Percentiles rank a stretch among this genome's conserved stretches.
Evolutionary conservation across 352 stramenopile species (phyloP).

Genomic region (Phytophthora lateralis): DNA sequence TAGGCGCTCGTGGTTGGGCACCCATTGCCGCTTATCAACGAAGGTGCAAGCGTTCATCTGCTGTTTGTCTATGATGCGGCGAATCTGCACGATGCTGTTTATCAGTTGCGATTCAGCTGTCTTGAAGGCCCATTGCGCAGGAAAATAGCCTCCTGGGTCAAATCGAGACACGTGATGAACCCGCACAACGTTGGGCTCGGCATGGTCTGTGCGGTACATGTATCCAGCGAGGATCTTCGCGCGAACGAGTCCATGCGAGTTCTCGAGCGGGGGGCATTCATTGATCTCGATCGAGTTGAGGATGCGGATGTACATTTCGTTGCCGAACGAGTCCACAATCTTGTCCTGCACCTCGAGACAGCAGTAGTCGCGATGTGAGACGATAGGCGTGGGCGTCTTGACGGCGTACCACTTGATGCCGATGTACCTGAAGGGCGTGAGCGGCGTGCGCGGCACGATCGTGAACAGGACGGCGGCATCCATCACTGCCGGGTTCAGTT

Average conservation of each 20-base stretch:
- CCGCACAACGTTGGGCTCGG: conserved; percentile 68
- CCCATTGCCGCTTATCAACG: conserved; percentile 84
- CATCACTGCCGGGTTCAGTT: conserved; percentile 74
- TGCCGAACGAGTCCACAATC: conserved; percentile 80
- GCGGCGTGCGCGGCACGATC: conserved; percentile 73
- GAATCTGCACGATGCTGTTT: conserved; percentile 78
- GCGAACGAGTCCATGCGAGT: conserved; percentile 86
- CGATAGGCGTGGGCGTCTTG: conserved; percentile 80
- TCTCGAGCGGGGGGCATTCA: conserved; percentile 85
- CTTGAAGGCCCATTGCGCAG: conserved; percentile 83
- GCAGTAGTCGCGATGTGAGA: conserved; percentile 87
- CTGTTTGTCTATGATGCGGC: conserved; percentile 84
- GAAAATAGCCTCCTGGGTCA: conserved; percentile 79
- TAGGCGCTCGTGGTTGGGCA: conserved; percentile 73
- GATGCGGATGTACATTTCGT: conserved; percentile 87
- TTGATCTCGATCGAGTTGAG: conserved; percentile 82
- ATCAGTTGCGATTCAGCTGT: conserved; percentile 83
- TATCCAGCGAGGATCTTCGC: conserved; percentile 77
- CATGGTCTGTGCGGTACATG: conserved; percentile 81
- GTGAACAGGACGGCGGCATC: conserved; percentile 82
- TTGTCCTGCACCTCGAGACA: conserved; percentile 87
- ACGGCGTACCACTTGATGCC: conserved; percentile 89
- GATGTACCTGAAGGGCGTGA: conserved; percentile 82
- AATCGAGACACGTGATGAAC: conserved; percentile 84
- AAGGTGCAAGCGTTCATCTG: conserved; percentile 88